Conservation (phyloP, 257 asterid genomes). For the Nicotiana otophora region DNA sequence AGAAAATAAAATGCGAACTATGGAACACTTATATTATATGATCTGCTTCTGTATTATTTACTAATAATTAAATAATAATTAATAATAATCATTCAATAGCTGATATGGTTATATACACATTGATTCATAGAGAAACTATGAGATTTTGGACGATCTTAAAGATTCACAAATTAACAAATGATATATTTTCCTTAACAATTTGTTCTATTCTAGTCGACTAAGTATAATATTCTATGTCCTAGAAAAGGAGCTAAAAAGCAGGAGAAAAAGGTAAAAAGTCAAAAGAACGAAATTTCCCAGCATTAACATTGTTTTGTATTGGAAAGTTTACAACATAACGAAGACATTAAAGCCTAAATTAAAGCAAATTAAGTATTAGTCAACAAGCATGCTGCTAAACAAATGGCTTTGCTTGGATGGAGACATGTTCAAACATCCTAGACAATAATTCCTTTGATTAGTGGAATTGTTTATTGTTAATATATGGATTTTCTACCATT, state of each 20-base stretch:
- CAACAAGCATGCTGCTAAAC: conserved; percentile 12
- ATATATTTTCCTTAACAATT: not conserved
- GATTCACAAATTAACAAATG: not conserved
- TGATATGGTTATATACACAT: not conserved
- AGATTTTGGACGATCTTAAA: not conserved
- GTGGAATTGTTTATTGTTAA: not conserved
- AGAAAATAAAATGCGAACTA: not conserved
- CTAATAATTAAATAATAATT: not conserved
- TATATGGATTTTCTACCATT: not conserved
- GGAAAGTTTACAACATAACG: not conserved
- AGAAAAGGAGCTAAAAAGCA: not conserved
- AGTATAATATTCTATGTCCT: not conserved
- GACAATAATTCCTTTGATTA: conserved; percentile 14
- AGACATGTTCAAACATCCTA: conserved; percentile 16
- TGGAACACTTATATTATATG: not conserved
- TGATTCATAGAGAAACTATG: not conserved
- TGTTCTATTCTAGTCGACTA: not conserved
- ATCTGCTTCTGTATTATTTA: not conserved
- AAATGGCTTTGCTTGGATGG: conserved; percentile 16
- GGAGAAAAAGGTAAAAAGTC: not conserved
- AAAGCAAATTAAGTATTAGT: not conserved
- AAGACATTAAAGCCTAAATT: not conserved
- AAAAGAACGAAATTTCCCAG: not conserved
- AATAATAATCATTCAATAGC: not conserved
- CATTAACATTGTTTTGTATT: not conserved